Percentiles rank a stretch among this genome's conserved stretches.
Conservation (phyloP, 2,329 filamentous ascomycete species). For the Xylariomycetidae sp. region DNA sequence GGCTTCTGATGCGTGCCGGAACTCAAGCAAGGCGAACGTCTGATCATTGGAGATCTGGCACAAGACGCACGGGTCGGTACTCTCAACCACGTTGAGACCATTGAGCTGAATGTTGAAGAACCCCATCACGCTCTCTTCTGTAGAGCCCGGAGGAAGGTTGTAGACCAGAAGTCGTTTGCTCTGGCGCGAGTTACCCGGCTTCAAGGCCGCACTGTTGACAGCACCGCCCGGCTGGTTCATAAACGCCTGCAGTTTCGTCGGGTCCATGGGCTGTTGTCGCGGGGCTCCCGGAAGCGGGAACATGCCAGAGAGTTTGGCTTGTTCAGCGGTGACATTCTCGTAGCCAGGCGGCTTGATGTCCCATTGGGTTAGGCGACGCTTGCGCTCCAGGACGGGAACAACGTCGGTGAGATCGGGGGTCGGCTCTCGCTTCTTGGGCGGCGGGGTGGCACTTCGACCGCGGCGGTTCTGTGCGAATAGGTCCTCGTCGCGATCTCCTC, state of each 20-base stretch:
- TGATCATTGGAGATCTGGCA: constrained; percentile 76
- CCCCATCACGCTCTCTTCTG: constrained; percentile 66
- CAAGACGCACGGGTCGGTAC: constrained; percentile 75
- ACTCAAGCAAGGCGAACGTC: constrained; percentile 82
- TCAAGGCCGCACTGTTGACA: constrained; percentile 70
- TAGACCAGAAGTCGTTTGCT: constrained; percentile 85
- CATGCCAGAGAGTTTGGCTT: constrained; percentile 98
- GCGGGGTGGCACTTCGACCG: constrained; percentile 71
- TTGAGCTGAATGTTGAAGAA: constrained; percentile 98
- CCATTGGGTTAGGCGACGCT: constrained; percentile 95
- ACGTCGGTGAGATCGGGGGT: constrained; percentile 91
- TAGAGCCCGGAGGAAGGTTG: constrained; percentile 69
- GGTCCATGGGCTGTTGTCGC: constrained; percentile 91
- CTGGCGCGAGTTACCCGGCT: constrained; percentile 89
- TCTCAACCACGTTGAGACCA: constrained; percentile 85
- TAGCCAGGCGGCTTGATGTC: constrained; percentile 98
- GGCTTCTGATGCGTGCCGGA: constrained; percentile 79
- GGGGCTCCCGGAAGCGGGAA: constrained; percentile 95
- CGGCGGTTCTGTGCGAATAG: constrained; percentile 46
- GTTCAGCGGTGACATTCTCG: constrained; percentile 95
- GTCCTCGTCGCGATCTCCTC: constrained; percentile 44
- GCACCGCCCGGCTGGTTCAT: constrained; percentile 80
- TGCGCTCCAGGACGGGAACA: constrained; percentile 74
- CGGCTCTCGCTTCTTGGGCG: constrained; percentile 85
- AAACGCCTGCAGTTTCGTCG: constrained; percentile 87